Evolutionary conservation across 441 rosid species (phyloP).

Genomic region (Populus trichocarpa): DNA sequence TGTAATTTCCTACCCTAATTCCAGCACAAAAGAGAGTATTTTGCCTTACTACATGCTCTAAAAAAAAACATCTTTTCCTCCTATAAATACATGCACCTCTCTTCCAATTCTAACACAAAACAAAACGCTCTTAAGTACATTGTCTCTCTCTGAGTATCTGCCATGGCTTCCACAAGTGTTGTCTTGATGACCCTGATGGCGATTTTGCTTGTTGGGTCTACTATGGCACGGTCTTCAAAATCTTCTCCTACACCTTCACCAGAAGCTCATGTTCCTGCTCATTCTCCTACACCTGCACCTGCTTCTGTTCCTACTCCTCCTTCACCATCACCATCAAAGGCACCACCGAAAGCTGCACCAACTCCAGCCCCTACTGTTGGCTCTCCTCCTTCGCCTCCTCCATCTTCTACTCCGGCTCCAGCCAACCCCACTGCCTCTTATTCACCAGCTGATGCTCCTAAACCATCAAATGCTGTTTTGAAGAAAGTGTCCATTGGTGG

Average conservation of each 20-base stretch:
- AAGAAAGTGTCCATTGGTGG: neutral
- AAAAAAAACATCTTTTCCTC: neutral
- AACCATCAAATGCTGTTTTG: neutral
- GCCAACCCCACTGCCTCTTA: neutral
- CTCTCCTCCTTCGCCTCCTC: slow-evolving; percentile 11
- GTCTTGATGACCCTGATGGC: neutral
- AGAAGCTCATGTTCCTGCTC: neutral
- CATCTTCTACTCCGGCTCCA: slow-evolving; percentile 4
- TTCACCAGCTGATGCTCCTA: slow-evolving; percentile 17
- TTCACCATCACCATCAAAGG: neutral
- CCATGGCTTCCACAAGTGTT: slow-evolving; percentile 2
- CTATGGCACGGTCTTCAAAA: slow-evolving; percentile 11
- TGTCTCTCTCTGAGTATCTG: neutral
- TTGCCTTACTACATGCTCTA: neutral
- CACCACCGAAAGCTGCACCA: slow-evolving; percentile 11
- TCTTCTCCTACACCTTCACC: slow-evolving; percentile 4
- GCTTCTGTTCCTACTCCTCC: neutral
- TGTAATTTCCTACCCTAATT: neutral
- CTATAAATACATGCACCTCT: neutral
- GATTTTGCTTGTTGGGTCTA: slow-evolving; percentile 4
- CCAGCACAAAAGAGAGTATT: neutral
- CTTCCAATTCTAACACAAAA: neutral
- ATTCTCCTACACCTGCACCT: slow-evolving; percentile 7
- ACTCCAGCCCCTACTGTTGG: neutral
- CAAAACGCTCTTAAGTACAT: neutral